phyloP scores from a whole-genome alignment of 2,329 filamentous ascomycete species.

The Leptographium radiaticola region DNA sequence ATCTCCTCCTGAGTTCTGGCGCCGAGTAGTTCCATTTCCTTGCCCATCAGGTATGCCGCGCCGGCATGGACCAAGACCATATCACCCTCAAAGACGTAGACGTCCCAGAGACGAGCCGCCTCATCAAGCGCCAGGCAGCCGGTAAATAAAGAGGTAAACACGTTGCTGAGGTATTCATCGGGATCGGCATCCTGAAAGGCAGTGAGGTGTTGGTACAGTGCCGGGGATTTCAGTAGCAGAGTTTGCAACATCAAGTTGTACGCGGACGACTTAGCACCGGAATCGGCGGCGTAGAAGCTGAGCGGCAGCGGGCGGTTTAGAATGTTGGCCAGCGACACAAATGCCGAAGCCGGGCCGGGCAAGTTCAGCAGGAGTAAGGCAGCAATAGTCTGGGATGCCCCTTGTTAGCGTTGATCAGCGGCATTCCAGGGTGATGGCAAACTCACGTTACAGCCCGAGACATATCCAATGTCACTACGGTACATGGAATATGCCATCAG shows the following conservation, averaged over 20 bases:
- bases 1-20: conserved; percentile 32
- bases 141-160: conserved; percentile 56
- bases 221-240: conserved; percentile 49
- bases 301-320: conserved; percentile 64
- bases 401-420: neutral
- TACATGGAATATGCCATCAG: conserved; percentile 73
- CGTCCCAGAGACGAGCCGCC: conserved; percentile 63
- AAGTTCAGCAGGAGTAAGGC: conserved; percentile 63
- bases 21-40: conserved; percentile 38
- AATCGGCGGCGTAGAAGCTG: conserved; percentile 61
- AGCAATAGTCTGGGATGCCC: conserved; percentile 45
- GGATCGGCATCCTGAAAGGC: conserved; percentile 31
- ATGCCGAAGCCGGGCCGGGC: conserved; percentile 47
- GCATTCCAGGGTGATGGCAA: neutral
- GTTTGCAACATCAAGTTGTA: conserved; percentile 58
- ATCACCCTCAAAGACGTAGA: conserved; percentile 74
- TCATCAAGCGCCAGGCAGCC: conserved; percentile 52
- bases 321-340: conserved; percentile 61
- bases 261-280: conserved; percentile 52
- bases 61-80: conserved; percentile 56
- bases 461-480: conserved; percentile 67
- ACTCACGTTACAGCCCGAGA: conserved; percentile 61
- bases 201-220: conserved; percentile 51
- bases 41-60: conserved; percentile 49
- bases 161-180: conserved; percentile 41